Evolutionary conservation across 257 asterid genomes (phyloP).

Genomic region (Solanum appendiculatum): DNA sequence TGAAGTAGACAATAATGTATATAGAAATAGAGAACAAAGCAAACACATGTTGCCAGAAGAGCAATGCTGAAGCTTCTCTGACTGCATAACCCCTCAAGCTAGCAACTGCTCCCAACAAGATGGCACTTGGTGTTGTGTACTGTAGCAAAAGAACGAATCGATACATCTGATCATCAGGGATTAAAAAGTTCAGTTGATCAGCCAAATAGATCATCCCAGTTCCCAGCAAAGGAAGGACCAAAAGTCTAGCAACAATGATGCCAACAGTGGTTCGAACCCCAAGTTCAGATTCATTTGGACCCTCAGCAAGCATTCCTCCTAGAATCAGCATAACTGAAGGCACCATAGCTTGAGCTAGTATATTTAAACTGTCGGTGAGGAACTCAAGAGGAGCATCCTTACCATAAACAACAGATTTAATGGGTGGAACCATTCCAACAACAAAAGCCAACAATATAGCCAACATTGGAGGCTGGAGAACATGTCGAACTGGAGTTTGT

Average conservation of each 20-base stretch:
- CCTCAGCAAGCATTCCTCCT: constrained; percentile 97
- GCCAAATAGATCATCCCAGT: constrained; percentile 50
- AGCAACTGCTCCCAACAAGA: constrained; percentile 88
- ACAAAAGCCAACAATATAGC: constrained; percentile 72
- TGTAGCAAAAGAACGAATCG: constrained; percentile 80
- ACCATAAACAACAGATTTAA: constrained; percentile 61
- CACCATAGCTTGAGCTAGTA: constrained; percentile 79
- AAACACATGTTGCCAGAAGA: constrained; percentile 84
- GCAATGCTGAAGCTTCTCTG: constrained; percentile 79
- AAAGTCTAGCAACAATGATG: constrained; percentile 54
- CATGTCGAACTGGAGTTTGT: constrained; percentile 60
- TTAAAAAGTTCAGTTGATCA: constrained; percentile 37
- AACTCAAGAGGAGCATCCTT: constrained; percentile 63
- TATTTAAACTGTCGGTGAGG: constrained; percentile 68
- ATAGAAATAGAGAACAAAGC: constrained; percentile 63
- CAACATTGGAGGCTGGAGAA: constrained; percentile 81
- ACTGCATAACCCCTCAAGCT: constrained; percentile 85
- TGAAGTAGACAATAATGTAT: constrained; percentile 56
- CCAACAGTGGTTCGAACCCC: constrained; percentile 68
- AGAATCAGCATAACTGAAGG: constrained; percentile 90
- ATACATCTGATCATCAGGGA: constrained; percentile 63
- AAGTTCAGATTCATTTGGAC: constrained; percentile 70
- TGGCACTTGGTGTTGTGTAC: constrained; percentile 82
- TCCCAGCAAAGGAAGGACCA: constrained; percentile 68
- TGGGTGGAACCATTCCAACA: constrained; percentile 71